Conservation (phyloP, 176 grass and related monocot species). For the Oryza australiensis region DNA sequence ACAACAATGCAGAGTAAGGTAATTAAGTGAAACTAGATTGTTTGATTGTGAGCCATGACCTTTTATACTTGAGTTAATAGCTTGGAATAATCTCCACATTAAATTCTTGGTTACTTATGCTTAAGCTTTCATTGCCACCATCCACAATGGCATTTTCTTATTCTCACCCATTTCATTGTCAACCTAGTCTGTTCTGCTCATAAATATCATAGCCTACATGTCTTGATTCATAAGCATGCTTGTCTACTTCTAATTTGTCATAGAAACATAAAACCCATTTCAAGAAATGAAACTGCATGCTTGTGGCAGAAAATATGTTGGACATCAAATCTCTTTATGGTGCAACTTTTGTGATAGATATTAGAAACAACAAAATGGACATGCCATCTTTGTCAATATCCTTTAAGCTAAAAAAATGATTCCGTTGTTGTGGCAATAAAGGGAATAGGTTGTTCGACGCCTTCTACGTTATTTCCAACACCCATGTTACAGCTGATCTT, state of each 20-base stretch:
- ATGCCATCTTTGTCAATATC: constrained; percentile 7
- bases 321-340: background rate
- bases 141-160: constrained; percentile 1
- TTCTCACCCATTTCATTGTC: constrained; percentile 4
- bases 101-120: constrained; percentile 9
- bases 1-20: constrained; percentile 60
- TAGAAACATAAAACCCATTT: background rate
- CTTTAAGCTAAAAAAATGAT: background rate
- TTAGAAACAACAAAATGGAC: constrained; percentile 12
- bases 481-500: background rate
- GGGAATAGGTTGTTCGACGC: background rate
- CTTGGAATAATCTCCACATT: background rate
- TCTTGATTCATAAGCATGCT: constrained; percentile 13
- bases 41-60: constrained; percentile 15
- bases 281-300: constrained; percentile 5
- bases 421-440: background rate
- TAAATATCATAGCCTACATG: background rate
- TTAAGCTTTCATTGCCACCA: constrained; percentile 22
- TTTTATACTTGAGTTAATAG: background rate
- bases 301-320: constrained; percentile 1
- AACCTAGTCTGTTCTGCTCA: constrained; percentile 12
- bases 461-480: background rate
- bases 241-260: background rate
- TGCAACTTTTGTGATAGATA: constrained; percentile 18
- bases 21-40: constrained; percentile 1